Percentiles rank a stretch among this genome's conserved stretches.
Evolutionary conservation across 306 rosid genomes (phyloP).

Genomic region (Cucumis hystrix): DNA sequence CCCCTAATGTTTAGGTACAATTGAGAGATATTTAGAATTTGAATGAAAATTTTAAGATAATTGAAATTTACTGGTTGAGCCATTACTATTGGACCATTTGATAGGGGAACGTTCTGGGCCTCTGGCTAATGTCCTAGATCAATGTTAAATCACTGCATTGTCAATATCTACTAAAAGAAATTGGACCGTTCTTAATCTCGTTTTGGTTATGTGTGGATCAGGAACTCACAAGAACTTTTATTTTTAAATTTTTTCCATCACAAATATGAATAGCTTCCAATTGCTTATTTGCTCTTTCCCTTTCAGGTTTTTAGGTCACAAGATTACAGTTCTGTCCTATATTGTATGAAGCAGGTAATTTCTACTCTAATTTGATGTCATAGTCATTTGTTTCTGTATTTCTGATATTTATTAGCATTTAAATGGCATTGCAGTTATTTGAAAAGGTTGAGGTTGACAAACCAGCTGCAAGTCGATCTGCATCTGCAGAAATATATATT

Average conservation of each 20-base stretch:
- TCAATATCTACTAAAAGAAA: neutral
- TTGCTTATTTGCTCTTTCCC: neutral
- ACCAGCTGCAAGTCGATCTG: slow-evolving; percentile 82
- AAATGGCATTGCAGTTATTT: slow-evolving; percentile 49
- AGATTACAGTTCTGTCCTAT: slow-evolving; percentile 72
- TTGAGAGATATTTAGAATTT: neutral
- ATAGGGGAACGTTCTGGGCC: too few relatives aligned
- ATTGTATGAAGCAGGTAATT: slow-evolving; percentile 64
- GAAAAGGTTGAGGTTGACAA: slow-evolving; percentile 86
- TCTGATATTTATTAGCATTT: neutral
- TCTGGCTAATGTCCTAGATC: too few relatives aligned
- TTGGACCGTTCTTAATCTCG: neutral
- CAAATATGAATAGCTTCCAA: neutral
- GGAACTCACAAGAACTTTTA: neutral
- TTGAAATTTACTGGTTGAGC: too few relatives aligned
- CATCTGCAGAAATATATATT: slow-evolving; percentile 90
- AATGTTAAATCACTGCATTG: too few relatives aligned
- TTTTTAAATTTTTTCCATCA: neutral
- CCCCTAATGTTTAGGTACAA: too few relatives aligned
- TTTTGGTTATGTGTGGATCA: neutral
- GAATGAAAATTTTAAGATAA: neutral
- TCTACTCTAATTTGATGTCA: neutral
- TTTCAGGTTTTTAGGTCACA: slow-evolving; percentile 86
- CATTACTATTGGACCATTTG: too few relatives aligned
- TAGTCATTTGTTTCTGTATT: neutral